These are phyloP conservation scores for Hypholoma sublateritium DNA, from an alignment of 768 basidiomycete genomes.

Conservation along the genomic window DNA sequence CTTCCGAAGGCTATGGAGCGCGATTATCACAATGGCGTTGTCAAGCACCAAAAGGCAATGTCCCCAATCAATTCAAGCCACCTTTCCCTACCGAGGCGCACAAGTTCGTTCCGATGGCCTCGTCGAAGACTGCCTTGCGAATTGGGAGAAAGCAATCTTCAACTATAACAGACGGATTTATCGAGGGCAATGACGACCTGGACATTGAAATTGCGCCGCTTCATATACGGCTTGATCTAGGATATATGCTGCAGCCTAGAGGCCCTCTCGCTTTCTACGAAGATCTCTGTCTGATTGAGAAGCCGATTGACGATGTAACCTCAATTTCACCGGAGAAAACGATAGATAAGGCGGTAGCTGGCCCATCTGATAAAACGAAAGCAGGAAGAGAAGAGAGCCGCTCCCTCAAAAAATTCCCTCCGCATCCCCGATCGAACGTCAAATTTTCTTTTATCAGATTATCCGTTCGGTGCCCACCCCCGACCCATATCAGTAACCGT, in stretches of 20 bases:
- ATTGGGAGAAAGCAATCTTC: constrained; percentile 2
- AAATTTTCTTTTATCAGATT: constrained; percentile 59
- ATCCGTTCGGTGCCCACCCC: constrained; percentile 68
- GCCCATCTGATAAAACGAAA: not conserved
- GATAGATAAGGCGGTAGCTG: constrained; percentile 3
- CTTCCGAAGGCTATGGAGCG: constrained; percentile 38
- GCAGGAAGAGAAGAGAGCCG: not conserved
- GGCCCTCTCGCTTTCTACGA: constrained; percentile 43
- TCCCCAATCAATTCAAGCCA: not conserved
- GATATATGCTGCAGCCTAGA: constrained; percentile 35
- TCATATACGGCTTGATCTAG: constrained; percentile 77
- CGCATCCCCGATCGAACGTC: constrained; percentile 22
- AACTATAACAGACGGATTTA: not conserved
- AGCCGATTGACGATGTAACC: not conserved
- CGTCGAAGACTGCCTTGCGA: not conserved
- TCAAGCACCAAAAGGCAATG: constrained; percentile 26
- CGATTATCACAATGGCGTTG: constrained; percentile 66
- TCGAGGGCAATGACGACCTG: constrained; percentile 21
- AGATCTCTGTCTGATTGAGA: constrained; percentile 9
- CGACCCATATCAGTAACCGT: constrained; percentile 41
- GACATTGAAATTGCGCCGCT: constrained; percentile 57
- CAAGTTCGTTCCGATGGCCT: no score
- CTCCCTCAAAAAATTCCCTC: not conserved
- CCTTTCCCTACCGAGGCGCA: not conserved
- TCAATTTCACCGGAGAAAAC: constrained; percentile 13